A percentile compares a stretch with the other conserved stretches of the same genome.
phyloP scores from a whole-genome alignment of 768 basidiomycete genomes.

The Russula dissimulans region DNA sequence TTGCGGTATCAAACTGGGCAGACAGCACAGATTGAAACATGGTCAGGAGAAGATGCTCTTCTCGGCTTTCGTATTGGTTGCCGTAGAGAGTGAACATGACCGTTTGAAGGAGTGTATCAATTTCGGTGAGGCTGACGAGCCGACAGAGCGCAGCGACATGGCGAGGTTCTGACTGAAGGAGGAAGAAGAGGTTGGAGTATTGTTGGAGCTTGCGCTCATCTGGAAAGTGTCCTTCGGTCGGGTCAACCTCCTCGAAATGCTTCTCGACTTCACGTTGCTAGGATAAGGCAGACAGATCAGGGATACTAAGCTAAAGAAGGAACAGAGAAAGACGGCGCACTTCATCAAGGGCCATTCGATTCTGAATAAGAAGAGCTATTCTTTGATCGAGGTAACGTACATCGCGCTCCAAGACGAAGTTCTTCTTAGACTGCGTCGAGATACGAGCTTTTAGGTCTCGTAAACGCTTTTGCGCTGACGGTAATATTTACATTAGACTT shows the following conservation, averaged over 20 bases:
- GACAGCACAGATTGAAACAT: conserved; percentile 99
- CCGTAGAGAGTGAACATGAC: conserved; percentile 99
- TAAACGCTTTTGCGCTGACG: conserved; percentile 87
- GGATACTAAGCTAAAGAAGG: conserved; percentile 3
- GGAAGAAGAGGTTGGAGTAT: conserved; percentile 98
- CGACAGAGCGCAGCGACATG: conserved; percentile 96
- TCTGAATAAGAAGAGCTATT: conserved; percentile 96
- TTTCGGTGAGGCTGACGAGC: conserved; percentile 91
- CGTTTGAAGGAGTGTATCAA: conserved; percentile 97
- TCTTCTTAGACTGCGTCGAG: conserved; percentile 98
- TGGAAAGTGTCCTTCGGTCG: conserved; percentile 84
- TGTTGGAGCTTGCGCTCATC: conserved; percentile 92
- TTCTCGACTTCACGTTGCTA: conserved; percentile 93
- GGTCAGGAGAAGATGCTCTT: conserved; percentile 95
- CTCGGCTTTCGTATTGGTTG: conserved; percentile 96
- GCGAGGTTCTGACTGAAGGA: conserved; percentile 94
- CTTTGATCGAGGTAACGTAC: conserved; percentile 96
- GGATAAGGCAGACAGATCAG: conserved; percentile 6
- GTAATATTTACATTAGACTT: conserved; percentile 4
- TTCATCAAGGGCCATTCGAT: conserved; percentile 95
- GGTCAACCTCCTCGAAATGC: conserved; percentile 92
- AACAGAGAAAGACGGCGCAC: conserved; percentile 32
- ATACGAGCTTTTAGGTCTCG: conserved; percentile 95
- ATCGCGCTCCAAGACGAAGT: conserved; percentile 97
- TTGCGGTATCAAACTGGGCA: conserved; percentile 98